These are phyloP conservation scores for Entonaema liquescens DNA, from an alignment of 495 filamentous ascomycete species.

Conservation along the genomic window DNA sequence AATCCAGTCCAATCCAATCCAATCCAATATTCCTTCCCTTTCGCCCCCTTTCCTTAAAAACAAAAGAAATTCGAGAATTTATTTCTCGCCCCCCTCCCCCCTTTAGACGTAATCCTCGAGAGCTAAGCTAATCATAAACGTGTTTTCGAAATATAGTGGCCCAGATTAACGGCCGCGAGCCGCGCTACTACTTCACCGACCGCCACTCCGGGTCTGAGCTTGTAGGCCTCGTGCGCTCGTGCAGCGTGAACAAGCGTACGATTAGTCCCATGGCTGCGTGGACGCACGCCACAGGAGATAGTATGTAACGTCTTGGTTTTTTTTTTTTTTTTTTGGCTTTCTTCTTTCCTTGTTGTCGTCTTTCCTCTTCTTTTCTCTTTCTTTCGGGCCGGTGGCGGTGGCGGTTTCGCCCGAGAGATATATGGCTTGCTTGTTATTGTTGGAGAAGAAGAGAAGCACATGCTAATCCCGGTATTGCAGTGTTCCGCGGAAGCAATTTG, in stretches of 20 bases:
- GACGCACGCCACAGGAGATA: slow-evolving; percentile 43
- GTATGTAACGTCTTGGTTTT: background rate
- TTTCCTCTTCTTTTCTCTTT: no score
- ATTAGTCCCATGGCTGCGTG: slow-evolving; percentile 46
- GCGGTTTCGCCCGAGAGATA: background rate
- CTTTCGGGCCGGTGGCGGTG: background rate
- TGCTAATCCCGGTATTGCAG: background rate
- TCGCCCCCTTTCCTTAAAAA: background rate
- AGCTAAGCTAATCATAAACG: no score
- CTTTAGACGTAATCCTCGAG: background rate
- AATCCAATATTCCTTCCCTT: background rate
- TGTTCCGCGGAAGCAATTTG: slow-evolving; percentile 47
- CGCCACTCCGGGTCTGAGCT: slow-evolving; percentile 40
- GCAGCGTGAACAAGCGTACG: slow-evolving; percentile 48
- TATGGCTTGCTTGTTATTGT: background rate
- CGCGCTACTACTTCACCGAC: slow-evolving; percentile 46
- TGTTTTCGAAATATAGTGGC: slow-evolving; percentile 24
- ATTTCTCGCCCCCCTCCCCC: background rate
- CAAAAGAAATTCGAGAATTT: background rate
- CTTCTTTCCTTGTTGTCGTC: no score
- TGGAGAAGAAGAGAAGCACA: no score
- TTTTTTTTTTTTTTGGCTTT: background rate
- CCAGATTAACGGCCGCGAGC: slow-evolving; percentile 46
- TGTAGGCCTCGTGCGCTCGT: slow-evolving; percentile 42
- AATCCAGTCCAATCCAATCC: background rate